Evolutionary conservation across 768 basidiomycete genomes (phyloP), one percentile per base, ranked within the genome.

Genomic region (Punctularia strigosozonata): DNA sequence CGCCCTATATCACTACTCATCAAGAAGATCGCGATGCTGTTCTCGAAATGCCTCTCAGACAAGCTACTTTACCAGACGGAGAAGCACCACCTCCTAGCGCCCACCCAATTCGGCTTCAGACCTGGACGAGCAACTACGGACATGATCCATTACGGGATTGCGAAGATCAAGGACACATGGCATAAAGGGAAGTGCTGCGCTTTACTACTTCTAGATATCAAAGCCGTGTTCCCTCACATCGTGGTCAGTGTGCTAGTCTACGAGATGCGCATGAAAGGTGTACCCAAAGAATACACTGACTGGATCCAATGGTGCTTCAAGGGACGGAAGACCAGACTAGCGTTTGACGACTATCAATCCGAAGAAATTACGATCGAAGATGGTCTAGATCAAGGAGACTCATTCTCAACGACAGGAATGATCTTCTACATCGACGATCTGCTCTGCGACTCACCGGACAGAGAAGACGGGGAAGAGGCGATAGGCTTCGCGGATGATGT

Each of bases 211-310:
- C 54, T 68, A 1, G 65, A 71, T 41, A 55, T 71, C 0, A 50
- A 66, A 46, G 66, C 59, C 0, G 64, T 66, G 1, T 70, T 67
- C 45, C 67, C 62, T 0, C 68, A 59, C 41, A 57, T 56, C 0
- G 59, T 57, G 5, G 53, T 44, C 0, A 54, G 56, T 1, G 18
- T 44, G 0, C 56, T 68, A 0, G 25, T 58, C 1, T 56, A 62
- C 41, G 56, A 63, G 37, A 43, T 68, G 39, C 35, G 45, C 8
- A 50, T 47, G 37, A 19, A 47, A 0, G 17, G 58, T 0, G 50
- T 64, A 0, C 58, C 65, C 2, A 19, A 36, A 3, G 31, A 30
- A 13, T 54, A 55, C 31, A 43, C 57, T 0, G 30, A 46, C 0
- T 51, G 37, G 43, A 35, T 48, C 2, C 41, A 42, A 8, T 20